Evolutionary conservation across 345 rosid genomes (phyloP).

Genomic region (Ceriops zippeliana): DNA sequence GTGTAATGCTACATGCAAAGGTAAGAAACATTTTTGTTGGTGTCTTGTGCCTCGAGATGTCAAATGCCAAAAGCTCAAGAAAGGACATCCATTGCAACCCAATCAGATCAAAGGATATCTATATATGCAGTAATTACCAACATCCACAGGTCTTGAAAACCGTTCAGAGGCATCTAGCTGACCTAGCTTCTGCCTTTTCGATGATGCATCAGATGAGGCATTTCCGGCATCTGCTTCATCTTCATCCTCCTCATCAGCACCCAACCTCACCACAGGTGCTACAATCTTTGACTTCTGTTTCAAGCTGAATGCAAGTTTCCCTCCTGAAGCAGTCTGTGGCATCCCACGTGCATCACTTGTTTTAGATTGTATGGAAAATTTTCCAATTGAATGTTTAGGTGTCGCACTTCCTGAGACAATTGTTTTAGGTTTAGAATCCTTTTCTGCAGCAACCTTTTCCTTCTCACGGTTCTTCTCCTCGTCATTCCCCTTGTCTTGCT

Average conservation of each 20-base stretch:
- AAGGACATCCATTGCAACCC: slow-evolving; percentile 19
- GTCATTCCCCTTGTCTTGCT: slow-evolving; percentile 60
- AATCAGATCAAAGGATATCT: slow-evolving; percentile 19
- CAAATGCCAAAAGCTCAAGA: slow-evolving; percentile 16
- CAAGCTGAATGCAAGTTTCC: slow-evolving; percentile 96
- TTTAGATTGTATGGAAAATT: slow-evolving; percentile 45
- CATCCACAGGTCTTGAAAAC: slow-evolving; percentile 45
- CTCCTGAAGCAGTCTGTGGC: slow-evolving; percentile 41
- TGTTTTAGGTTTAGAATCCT: slow-evolving; percentile 64
- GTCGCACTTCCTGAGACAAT: slow-evolving; percentile 44
- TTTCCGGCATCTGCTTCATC: slow-evolving; percentile 51
- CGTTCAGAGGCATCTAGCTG: slow-evolving; percentile 43
- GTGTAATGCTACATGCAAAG: neutral
- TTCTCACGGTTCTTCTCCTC: slow-evolving; percentile 32
- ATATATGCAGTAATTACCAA: slow-evolving; percentile 79
- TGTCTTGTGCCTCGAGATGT: slow-evolving; percentile 1
- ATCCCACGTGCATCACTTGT: slow-evolving; percentile 42
- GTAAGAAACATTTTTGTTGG: neutral
- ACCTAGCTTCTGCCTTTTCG: slow-evolving; percentile 70
- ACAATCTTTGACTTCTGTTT: slow-evolving; percentile 91
- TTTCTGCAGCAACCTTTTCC: slow-evolving; percentile 28
- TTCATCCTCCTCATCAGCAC: slow-evolving; percentile 75
- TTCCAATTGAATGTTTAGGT: slow-evolving; percentile 42
- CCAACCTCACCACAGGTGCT: slow-evolving; percentile 77
- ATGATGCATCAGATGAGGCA: slow-evolving; percentile 42